Evolutionary conservation across 768 basidiomycete species (phyloP).

Genomic region (Galerina marginata): DNA sequence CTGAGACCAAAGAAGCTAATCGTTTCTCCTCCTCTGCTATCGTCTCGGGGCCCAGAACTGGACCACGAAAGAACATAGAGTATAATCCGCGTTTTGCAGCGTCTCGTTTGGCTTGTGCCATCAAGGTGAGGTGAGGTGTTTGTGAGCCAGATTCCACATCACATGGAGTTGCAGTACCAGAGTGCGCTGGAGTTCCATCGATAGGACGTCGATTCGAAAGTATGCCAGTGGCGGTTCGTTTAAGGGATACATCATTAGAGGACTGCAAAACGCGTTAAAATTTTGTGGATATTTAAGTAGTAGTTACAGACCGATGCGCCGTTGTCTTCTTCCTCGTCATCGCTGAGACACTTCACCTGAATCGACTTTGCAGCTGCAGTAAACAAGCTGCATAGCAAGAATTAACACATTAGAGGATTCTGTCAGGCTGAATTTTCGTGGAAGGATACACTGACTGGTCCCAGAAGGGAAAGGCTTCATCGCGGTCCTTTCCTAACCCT

Average conservation of each 20-base stretch:
- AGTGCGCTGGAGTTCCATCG: constrained; percentile 52
- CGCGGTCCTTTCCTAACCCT: constrained; percentile 91
- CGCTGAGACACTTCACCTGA: constrained; percentile 64
- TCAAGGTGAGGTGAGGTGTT: constrained; percentile 49
- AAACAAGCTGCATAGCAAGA: constrained; percentile 61
- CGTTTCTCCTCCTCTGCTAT: constrained; percentile 24
- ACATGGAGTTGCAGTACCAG: constrained; percentile 48
- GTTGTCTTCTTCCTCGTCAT: constrained; percentile 51
- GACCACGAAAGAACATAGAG: constrained; percentile 81
- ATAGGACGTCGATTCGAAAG: constrained; percentile 72
- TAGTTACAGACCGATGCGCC: constrained; percentile 20
- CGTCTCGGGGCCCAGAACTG: constrained; percentile 60
- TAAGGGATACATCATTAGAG: constrained; percentile 35
- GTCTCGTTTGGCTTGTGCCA: constrained; percentile 75
- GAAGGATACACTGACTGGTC: constrained; percentile 76
- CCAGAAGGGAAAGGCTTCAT: constrained; percentile 98
- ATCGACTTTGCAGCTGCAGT: constrained; percentile 84
- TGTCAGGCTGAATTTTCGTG: neutral
- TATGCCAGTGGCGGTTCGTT: constrained; percentile 76
- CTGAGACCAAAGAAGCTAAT: constrained; percentile 15
- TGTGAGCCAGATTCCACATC: constrained; percentile 21
- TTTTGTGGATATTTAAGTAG: neutral
- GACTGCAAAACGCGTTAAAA: constrained; percentile 5
- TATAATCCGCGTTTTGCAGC: constrained; percentile 80
- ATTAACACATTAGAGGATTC: neutral